Evolutionary conservation across 495 filamentous ascomycete genomes (phyloP), one percentile per base, ranked within the genome.

Genomic region (Penicillium turbatum): DNA sequence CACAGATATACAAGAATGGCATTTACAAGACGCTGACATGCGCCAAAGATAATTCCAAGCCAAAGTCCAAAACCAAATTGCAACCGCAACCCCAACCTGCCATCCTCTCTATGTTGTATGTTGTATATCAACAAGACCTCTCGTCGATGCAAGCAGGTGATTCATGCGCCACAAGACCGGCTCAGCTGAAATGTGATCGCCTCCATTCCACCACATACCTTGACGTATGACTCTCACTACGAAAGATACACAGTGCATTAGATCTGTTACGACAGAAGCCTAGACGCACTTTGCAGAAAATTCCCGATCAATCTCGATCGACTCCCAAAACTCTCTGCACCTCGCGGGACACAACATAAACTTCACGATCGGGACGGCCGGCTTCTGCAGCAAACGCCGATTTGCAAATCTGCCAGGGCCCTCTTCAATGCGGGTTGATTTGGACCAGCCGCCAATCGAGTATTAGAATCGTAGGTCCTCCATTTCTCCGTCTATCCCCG

Each of bases 111-210:
- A n/a, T 34, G 16, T n/a, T 2, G 21, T 6, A n/a, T 34, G 16
- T n/a, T 2, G 21, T 24, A 24, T 24, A 24, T 24, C 21, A 24
- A 2, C 21, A 24, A 24, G 21, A 4, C 21, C 21, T 24, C 21
- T 41, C 58, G 48, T 32, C 61, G 50, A 63, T 57, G 16, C 9
- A 5, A 27, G 31, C 16, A 17, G 16, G 37, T 58, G 58, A 57
- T 58, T 56, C 42, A 52, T 39, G 48, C 34, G 6, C 44, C 54
- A 37, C 31, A 24, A 48, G 21, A 61, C 58, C n/a, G 21, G 12
- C 35, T 36, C 15, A 42, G 42, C 48, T 61, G 45, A 56, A 54
- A 53, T 45, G 31, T 53, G 50, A 53, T 32, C 50, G 21, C 50
- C 50, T 45, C 21, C 32, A 44, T 53, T 48, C 34, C 29, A 3